These are phyloP conservation scores for Penicillium sp. DNA, from an alignment of 2,329 filamentous ascomycete genomes.

Conservation along the genomic window DNA sequence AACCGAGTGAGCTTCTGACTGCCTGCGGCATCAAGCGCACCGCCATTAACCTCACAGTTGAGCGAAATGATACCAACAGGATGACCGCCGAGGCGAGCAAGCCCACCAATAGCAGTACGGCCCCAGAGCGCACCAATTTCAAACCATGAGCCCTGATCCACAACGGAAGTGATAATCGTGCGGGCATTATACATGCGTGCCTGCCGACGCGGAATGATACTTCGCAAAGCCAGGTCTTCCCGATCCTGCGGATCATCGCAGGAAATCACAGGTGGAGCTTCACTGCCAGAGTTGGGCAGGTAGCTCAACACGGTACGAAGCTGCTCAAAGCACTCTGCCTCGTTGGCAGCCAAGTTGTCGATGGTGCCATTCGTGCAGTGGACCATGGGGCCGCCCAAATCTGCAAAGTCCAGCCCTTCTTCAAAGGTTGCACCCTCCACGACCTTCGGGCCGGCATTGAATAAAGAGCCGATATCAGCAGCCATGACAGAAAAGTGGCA, in stretches of 20 bases:
- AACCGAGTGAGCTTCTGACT: slow-evolving; percentile 63
- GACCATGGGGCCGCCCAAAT: slow-evolving; percentile 62
- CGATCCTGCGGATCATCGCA: slow-evolving; percentile 54
- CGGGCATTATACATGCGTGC: slow-evolving; percentile 63
- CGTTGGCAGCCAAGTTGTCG: slow-evolving; percentile 63
- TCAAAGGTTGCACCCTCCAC: slow-evolving; percentile 66
- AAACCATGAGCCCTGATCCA: slow-evolving; percentile 61
- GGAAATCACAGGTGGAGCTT: slow-evolving; percentile 53
- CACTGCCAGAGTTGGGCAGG: slow-evolving; percentile 59
- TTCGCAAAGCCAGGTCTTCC: slow-evolving; percentile 52
- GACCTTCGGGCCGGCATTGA: slow-evolving; percentile 66
- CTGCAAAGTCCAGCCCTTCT: slow-evolving; percentile 60
- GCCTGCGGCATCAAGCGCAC: slow-evolving; percentile 62
- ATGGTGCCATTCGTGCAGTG: slow-evolving; percentile 68
- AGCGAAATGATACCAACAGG: slow-evolving; percentile 62
- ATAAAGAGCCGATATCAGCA: slow-evolving; percentile 61
- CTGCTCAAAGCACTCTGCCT: slow-evolving; percentile 64
- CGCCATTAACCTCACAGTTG: slow-evolving; percentile 63
- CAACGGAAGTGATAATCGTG: slow-evolving; percentile 58
- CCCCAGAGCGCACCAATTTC: slow-evolving; percentile 67
- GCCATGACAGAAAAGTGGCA: slow-evolving; percentile 70
- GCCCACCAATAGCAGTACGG: slow-evolving; percentile 60
- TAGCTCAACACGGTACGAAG: slow-evolving; percentile 59
- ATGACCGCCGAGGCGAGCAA: slow-evolving; percentile 59
- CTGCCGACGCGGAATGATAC: slow-evolving; percentile 59